Percentiles rank a stretch among this genome's conserved stretches.
These are phyloP conservation scores for Podaxis rugospora DNA, from an alignment of 768 basidiomycete species.

Conservation along the genomic window DNA sequence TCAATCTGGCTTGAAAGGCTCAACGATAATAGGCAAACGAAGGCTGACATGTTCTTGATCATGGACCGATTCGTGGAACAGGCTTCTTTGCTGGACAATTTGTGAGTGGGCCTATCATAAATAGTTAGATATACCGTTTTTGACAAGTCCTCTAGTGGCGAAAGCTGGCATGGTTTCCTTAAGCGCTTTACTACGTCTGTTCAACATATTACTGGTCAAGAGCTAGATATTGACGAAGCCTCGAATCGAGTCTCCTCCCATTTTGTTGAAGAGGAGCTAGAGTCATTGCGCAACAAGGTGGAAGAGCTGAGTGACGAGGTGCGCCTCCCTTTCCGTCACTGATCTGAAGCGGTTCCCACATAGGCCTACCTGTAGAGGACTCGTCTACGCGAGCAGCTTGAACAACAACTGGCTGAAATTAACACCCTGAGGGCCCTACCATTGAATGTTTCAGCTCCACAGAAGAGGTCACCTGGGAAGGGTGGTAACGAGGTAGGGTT, in stretches of 20 bases:
- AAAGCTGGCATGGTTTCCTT: conserved; percentile 60
- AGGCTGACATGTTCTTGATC: conserved; percentile 53
- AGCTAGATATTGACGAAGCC: conserved; percentile 46
- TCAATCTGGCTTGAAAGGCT: not conserved
- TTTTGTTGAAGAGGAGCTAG: conserved; percentile 58
- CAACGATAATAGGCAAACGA: conserved; percentile 46
- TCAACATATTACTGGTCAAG: conserved; percentile 62
- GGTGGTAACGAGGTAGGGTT: conserved; percentile 50
- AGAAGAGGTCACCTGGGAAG: conserved; percentile 40
- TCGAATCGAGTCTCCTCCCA: conserved; percentile 31
- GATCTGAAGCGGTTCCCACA: not conserved
- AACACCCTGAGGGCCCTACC: conserved; percentile 58
- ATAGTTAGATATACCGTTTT: not conserved
- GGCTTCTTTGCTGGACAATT: conserved; percentile 51
- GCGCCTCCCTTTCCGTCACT: conserved; percentile 8
- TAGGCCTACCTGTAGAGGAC: conserved; percentile 35
- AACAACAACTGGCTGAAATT: conserved; percentile 62
- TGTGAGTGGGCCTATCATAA: conserved; percentile 39
- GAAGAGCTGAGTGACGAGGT: conserved; percentile 69
- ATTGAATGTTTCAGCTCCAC: conserved; percentile 28
- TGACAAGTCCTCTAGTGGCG: conserved; percentile 39
- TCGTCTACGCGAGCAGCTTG: conserved; percentile 48
- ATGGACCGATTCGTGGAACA: conserved; percentile 66
- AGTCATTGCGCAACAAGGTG: conserved; percentile 51
- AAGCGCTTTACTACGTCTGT: conserved; percentile 57